Conservation (phyloP, 768 basidiomycete species). For the Termitomyces sp. region DNA sequence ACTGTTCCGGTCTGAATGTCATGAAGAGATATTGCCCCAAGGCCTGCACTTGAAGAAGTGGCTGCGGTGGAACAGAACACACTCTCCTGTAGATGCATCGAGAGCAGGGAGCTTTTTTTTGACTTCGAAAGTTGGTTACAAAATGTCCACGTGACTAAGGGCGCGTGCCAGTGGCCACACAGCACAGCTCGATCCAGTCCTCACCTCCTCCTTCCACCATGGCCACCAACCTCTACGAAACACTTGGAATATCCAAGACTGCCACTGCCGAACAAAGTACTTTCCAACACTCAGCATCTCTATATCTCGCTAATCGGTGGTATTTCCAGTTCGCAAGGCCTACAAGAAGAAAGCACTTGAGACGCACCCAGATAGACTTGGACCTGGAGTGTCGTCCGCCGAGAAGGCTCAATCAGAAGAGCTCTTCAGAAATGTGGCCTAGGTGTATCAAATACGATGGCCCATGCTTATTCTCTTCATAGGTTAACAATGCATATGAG, state of each 20-base stretch:
- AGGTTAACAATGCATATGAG: slow-evolving; percentile 81
- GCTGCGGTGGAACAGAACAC: slow-evolving; percentile 63
- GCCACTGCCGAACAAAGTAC: slow-evolving; percentile 64
- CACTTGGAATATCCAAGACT: slow-evolving; percentile 47
- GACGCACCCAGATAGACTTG: slow-evolving; percentile 75
- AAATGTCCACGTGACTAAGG: slow-evolving; percentile 17
- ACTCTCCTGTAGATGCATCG: slow-evolving; percentile 67
- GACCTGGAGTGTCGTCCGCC: slow-evolving; percentile 47
- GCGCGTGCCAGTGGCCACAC: not conserved
- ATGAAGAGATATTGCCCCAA: slow-evolving; percentile 71
- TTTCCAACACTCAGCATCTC: slow-evolving; percentile 21
- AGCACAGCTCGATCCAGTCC: not conserved
- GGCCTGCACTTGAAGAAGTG: slow-evolving; percentile 38
- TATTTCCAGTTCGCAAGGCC: slow-evolving; percentile 63
- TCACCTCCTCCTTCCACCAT: slow-evolving; percentile 25
- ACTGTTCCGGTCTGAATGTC: slow-evolving; percentile 76
- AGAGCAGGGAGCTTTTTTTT: slow-evolving; percentile 2
- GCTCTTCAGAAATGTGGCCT: slow-evolving; percentile 36
- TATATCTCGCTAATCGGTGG: not conserved
- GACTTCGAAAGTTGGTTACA: not conserved
- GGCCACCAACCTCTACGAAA: slow-evolving; percentile 63
- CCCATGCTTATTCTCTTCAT: not conserved
- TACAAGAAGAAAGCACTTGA: slow-evolving; percentile 69
- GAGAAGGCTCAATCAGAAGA: slow-evolving; percentile 65
- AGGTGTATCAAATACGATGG: not conserved